Evolutionary conservation across 495 filamentous ascomycete genomes (phyloP), one percentile per base, ranked within the genome.

Genomic region (Penicillium verhagenii): DNA sequence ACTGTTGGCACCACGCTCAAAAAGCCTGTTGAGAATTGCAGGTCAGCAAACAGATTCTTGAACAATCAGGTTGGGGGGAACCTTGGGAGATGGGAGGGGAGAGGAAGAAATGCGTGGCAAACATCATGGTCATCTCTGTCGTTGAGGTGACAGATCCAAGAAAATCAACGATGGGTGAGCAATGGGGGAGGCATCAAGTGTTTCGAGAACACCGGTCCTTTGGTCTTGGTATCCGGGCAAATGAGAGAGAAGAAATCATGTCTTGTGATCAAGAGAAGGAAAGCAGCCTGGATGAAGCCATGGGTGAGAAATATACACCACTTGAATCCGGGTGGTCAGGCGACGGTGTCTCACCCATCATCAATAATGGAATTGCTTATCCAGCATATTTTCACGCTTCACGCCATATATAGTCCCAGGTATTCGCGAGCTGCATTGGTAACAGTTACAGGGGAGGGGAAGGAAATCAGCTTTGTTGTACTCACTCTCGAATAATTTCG

Each of bases 401-500:
- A 50, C 37, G 46, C 57, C 60, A 64, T 54, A 65, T 64, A 65
- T 65, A 56, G 60, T 66, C 63, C 66, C 69, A 53, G 61, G 68
- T 54, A 56, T 68, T 66, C 58, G 67, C 60, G 51, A 53, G 70
- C 73, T 77, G 71, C 61, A 57, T 72, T 65, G 68, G 64, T 77
- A 68, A 77, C 10, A 56, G 66, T 62, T 64, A 61, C 48, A 57
- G 56, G 58, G 59, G 29, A 59, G 78, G 82, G 84, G 82, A 86
- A 87, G 82, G 80, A 89, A 91, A 88, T 72, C 70, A 74, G 78
- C 74, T 77, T 66, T 64, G 73, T 64, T 73, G 66, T 76, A 97
- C 94, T 97, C 96, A 98, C 94, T 97, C 94, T 96, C 95, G 87
- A 76, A 97, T 96, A 70, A 93, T 82, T 64, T 96, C 89, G 53